phyloP scores from a whole-genome alignment of 768 basidiomycete species.

The Panaeolus cyanescens region DNA sequence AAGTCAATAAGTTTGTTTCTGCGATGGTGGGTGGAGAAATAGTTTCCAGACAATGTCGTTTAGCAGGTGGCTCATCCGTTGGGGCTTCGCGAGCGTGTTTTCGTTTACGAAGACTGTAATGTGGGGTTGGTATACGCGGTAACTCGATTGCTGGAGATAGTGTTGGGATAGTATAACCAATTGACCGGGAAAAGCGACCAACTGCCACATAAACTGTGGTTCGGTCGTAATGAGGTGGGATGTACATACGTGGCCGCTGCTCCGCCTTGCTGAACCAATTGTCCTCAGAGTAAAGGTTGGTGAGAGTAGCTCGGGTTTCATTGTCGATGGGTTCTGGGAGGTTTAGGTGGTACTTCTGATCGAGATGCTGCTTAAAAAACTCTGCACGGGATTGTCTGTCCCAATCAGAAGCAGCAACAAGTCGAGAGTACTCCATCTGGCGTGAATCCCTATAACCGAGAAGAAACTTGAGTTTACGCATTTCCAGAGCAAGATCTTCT shows the following conservation, averaged over 20 bases:
- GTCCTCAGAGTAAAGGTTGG: constrained; percentile 2
- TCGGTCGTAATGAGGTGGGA: constrained; percentile 6
- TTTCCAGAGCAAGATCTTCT: constrained; percentile 48
- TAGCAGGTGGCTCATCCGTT: not conserved
- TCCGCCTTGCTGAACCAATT: constrained; percentile 10
- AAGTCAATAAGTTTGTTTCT: not conserved
- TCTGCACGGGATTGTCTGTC: constrained; percentile 3
- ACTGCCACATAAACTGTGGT: not conserved
- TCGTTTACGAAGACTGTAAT: not conserved
- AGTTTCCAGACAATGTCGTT: not conserved
- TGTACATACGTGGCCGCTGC: constrained; percentile 9
- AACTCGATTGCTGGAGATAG: not conserved
- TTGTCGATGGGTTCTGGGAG: not conserved
- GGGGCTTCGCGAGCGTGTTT: not conserved
- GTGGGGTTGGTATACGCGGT: not conserved
- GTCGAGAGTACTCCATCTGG: constrained; percentile 16
- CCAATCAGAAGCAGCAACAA: not conserved
- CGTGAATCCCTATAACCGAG: constrained; percentile 41
- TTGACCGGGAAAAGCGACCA: not conserved
- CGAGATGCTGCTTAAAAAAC: not conserved
- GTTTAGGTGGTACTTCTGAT: constrained; percentile 2
- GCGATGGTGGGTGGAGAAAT: not conserved
- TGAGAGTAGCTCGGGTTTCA: not conserved
- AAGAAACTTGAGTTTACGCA: constrained; percentile 56
- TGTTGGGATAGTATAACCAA: not conserved